phyloP scores from a whole-genome alignment of 768 basidiomycete species.

The Mycena chlorophos region DNA sequence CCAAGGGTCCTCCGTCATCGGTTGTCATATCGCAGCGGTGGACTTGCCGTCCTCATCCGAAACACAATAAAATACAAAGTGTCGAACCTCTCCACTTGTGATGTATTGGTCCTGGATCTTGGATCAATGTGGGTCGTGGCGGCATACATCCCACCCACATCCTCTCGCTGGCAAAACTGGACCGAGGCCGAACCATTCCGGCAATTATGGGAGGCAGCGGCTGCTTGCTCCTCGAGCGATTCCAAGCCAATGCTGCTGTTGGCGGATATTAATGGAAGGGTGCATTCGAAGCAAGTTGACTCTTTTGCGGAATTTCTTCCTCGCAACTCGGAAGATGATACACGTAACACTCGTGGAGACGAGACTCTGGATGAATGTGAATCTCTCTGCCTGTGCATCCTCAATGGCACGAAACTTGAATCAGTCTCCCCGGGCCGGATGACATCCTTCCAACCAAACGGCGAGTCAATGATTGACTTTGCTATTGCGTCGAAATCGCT shows the following conservation, averaged over 20 bases:
- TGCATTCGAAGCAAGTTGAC: background rate
- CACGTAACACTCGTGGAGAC: background rate
- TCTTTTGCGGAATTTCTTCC: background rate
- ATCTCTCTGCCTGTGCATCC: background rate
- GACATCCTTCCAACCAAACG: background rate
- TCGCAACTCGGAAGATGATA: background rate
- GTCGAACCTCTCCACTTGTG: background rate
- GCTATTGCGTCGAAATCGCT: background rate
- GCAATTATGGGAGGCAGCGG: background rate
- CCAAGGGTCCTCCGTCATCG: background rate
- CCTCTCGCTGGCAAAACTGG: background rate
- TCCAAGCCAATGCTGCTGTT: background rate
- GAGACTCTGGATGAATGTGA: background rate
- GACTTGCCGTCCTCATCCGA: background rate
- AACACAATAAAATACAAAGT: background rate
- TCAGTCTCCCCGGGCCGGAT: background rate
- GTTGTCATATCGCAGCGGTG: background rate
- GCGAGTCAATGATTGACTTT: background rate
- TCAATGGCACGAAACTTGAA: constrained; percentile 1
- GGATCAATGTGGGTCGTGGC: background rate
- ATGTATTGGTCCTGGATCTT: background rate
- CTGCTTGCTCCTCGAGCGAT: background rate
- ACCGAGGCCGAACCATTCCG: background rate
- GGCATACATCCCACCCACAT: background rate
- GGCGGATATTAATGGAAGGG: background rate